Percentiles rank a stretch among this genome's conserved stretches.
Evolutionary conservation across 2,329 filamentous ascomycete genomes (phyloP).

Genomic region (Phialophora chinensis): DNA sequence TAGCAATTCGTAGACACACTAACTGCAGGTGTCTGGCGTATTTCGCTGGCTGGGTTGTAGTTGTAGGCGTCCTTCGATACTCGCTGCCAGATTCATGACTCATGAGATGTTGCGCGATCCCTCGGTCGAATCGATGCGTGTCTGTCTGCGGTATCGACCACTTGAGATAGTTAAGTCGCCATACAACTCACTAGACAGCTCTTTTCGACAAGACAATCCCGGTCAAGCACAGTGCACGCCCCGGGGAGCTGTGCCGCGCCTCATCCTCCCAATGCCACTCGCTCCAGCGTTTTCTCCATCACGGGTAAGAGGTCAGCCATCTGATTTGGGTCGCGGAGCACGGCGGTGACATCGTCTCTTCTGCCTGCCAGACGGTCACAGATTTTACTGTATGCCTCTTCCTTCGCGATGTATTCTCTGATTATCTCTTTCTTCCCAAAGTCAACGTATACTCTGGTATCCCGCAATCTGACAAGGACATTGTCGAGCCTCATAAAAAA

Average conservation of each 20-base stretch:
- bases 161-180: background rate
- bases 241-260: background rate
- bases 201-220: background rate
- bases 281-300: slow-evolving; percentile 71
- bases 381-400: slow-evolving; percentile 78
- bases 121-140: background rate
- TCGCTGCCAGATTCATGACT: background rate
- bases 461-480: slow-evolving; percentile 83
- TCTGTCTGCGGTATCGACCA: background rate
- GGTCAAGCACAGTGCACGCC: background rate
- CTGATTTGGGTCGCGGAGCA: slow-evolving; percentile 79
- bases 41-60: background rate
- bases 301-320: slow-evolving; percentile 72
- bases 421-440: slow-evolving; percentile 80
- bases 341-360: slow-evolving; percentile 75
- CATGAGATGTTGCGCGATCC: background rate
- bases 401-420: slow-evolving; percentile 87
- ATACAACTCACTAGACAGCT: background rate
- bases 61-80: background rate
- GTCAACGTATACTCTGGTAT: slow-evolving; percentile 91
- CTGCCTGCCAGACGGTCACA: slow-evolving; percentile 68
- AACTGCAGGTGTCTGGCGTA: background rate
- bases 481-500: slow-evolving; percentile 94
- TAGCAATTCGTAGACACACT: background rate
- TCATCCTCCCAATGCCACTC: slow-evolving; percentile 45